Conservation (phyloP, 2,329 filamentous ascomycete species). For the Aureobasidium sp. region DNA sequence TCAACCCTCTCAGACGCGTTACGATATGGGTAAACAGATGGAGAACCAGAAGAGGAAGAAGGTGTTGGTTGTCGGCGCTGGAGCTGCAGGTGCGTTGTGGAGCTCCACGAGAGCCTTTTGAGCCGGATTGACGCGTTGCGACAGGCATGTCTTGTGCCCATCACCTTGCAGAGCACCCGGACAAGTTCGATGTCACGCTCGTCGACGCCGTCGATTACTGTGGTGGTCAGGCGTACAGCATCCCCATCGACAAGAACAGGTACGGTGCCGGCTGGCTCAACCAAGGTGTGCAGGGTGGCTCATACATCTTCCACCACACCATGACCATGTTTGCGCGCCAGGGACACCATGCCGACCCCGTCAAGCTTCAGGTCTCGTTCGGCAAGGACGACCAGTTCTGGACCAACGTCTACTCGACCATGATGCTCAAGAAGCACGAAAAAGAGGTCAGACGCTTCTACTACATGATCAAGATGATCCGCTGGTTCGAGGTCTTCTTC, state of each 20-base stretch:
- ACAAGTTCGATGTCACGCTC: constrained; percentile 59
- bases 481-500: constrained; percentile 54
- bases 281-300: constrained; percentile 58
- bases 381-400: constrained; percentile 58
- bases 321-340: constrained; percentile 57
- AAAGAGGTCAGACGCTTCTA: constrained; percentile 50
- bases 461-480: constrained; percentile 49
- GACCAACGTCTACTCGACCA: constrained; percentile 59
- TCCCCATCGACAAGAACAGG: constrained; percentile 48
- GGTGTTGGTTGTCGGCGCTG: constrained; percentile 55
- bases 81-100: constrained; percentile 52
- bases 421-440: constrained; percentile 49
- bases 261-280: constrained; percentile 56
- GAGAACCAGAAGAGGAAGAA: constrained; percentile 39
- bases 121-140: constrained; percentile 9
- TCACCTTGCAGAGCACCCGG: constrained; percentile 58
- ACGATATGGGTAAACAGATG: constrained; percentile 31
- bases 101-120: neutral
- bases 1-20: constrained; percentile 28
- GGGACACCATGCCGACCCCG: constrained; percentile 49
- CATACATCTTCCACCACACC: constrained; percentile 61
- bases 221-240: constrained; percentile 55
- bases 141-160: constrained; percentile 57
- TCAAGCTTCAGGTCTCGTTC: constrained; percentile 57
- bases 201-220: constrained; percentile 53